These are phyloP conservation scores for Rhynchospora tenuis DNA, from an alignment of 176 grass and related monocot species.

Conservation along the genomic window DNA sequence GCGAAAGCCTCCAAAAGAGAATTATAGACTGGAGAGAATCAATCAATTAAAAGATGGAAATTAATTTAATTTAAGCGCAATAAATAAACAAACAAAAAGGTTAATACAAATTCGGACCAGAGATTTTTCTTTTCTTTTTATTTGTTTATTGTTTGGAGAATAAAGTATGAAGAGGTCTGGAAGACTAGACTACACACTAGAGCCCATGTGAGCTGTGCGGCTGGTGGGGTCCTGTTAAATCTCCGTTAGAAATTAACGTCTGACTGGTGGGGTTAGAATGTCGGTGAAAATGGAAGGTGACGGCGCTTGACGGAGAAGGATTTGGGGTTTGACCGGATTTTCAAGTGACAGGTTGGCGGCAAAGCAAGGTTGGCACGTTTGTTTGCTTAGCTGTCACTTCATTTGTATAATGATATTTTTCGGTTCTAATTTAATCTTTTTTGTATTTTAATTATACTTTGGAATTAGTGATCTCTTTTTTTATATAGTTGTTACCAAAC, in stretches of 20 bases:
- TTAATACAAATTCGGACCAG: background rate
- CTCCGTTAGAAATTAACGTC: background rate
- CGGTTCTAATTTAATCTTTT: background rate
- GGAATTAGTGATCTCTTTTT: background rate
- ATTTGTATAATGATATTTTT: background rate
- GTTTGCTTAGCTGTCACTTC: constrained; percentile 36
- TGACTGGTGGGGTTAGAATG: background rate
- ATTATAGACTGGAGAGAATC: background rate
- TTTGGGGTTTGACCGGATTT: background rate
- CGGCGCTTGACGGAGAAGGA: background rate
- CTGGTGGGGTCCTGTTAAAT: constrained; percentile 15
- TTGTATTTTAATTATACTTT: background rate
- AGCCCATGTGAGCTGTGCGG: constrained; percentile 39
- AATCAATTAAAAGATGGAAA: background rate
- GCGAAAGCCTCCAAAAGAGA: constrained; percentile 24
- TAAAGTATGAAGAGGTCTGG: constrained; percentile 9
- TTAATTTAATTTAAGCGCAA: background rate
- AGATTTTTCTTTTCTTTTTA: background rate
- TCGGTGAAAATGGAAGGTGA: background rate
- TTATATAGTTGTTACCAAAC: background rate
- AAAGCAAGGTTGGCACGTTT: constrained; percentile 43
- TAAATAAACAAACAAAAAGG: constrained; percentile 12
- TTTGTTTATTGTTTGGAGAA: constrained; percentile 11
- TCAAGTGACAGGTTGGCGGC: constrained; percentile 14
- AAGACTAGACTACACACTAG: background rate